Evolutionary conservation across 345 rosid species (phyloP), one percentile per base, ranked within the genome.

Genomic region (Ailanthus altissimus): DNA sequence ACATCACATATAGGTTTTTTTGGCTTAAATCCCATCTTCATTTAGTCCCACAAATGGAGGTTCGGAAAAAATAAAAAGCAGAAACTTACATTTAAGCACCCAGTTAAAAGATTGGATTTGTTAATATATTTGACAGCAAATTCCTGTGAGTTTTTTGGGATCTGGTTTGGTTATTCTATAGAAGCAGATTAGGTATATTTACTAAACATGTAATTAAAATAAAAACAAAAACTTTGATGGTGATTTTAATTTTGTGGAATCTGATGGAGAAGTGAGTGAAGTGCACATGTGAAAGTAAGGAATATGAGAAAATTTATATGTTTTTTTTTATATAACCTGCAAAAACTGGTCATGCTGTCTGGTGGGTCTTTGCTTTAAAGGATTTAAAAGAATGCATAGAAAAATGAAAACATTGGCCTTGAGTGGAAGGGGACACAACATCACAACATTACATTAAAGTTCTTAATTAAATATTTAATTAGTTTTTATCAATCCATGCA

Each of bases 251-350:
- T 74, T 76, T 59, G 61, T 32, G 76, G 78, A 81, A 64, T 74
- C 71, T 61, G 15, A 46, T 67, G 60, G 42, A 71, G 68, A 43
- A 74, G 80, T 80, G 82, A 74, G 80, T 80, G 82, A 79, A 81
- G 77, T 10, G 82, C 85, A 83, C 86, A 79, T 87, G 90, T 87
- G 90, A 26, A 77, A 79, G 75, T 50, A 53, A 80, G 66, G 84
- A 72, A 84, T 77, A 81, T 69, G 58, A 11, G 23, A 72, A 50
- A 74, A 67, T 21, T 51, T 49, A 66, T 67, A 26, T 20, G 21
- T 38, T 53, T 72, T 40, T 72, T 32, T 53, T 72, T 40, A 75
- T 36, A 69, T 72, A 63, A 51, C 14, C 83, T 83, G 86, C 82
- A 80, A 75, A 26, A 79, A 43, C 85, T 81, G 83, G 83, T 59